Evolutionary conservation across 345 rosid species (phyloP).

Genomic region (Melaleuca quinquenervia): DNA sequence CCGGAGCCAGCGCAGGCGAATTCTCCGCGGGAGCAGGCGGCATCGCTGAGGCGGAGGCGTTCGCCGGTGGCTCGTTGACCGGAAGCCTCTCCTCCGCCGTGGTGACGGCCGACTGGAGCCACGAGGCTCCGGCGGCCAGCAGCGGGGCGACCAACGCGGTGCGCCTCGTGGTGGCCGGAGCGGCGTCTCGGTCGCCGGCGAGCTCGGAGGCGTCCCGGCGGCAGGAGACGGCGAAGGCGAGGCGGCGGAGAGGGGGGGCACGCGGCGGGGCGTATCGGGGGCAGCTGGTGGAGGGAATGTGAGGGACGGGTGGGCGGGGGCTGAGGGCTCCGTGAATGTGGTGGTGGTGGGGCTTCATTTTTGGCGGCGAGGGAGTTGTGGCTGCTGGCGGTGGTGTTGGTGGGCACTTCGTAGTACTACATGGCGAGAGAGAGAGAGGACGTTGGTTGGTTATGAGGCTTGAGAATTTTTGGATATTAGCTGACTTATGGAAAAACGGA

Average conservation of each 20-base stretch:
- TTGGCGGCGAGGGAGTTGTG: background rate
- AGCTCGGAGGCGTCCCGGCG: background rate
- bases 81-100: conserved; percentile 4
- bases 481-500: background rate
- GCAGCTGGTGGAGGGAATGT: background rate
- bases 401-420: background rate
- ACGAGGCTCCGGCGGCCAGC: conserved; percentile 14
- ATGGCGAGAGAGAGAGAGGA: background rate
- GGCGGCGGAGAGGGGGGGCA: background rate
- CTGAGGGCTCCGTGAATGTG: background rate
- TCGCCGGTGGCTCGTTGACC: background rate
- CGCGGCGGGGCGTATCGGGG: background rate
- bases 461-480: background rate
- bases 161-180: conserved; percentile 18
- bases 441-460: background rate
- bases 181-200: background rate
- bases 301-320: background rate
- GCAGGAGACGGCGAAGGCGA: background rate
- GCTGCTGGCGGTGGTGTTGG: background rate
- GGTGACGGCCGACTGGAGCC: conserved; percentile 1
- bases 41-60: background rate
- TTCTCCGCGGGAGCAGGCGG: background rate
- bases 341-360: conserved; percentile 1
- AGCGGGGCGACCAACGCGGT: conserved; percentile 32
- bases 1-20: conserved; percentile 6